Base-by-base conservation (phyloP, 2,329 filamentous ascomycete genomes). In the Cordyceps javanica region DNA sequence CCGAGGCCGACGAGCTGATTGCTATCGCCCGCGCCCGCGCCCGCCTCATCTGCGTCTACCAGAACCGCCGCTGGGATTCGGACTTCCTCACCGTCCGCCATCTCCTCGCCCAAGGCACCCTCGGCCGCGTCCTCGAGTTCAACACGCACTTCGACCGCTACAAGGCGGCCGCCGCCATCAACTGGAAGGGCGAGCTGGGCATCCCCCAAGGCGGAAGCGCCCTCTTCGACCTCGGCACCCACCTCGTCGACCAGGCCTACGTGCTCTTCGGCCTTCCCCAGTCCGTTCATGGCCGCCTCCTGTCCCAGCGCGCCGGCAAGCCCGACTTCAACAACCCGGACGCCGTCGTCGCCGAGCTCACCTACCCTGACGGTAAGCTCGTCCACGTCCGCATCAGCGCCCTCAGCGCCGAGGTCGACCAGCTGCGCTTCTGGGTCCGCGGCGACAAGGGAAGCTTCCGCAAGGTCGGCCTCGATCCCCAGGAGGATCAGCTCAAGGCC, bases 101-200 rank as follows among this genome's bases (percentile, higher is more conserved):
- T 63, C 77, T 92, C 26, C 66, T 91, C 36, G 71, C 73, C 13
- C 77, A 81, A 30, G 82, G 78, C 38, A 75, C 75, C 0, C 75
- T 93, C 4, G 90, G 89, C 55, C 80, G 88, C n/a, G 73, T 92
- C 39, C 80, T 88, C 55, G 89, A 93, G 72, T 90, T 88, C 66
- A 83, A 91, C 70, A 88, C 87, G 23, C 89, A 92, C 73, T 92
- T 92, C 67, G 90, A 93, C 70, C 83, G 89, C 19, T 86, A 88
- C 73, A 82, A 85, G 19, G 77, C 86, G 14, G 76, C 78, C 30
- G 75, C 79, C 39, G 81, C 84, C 25, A 68, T 76, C 58, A 78
- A 74, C 51, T 93, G 89, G 89, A 91, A 91, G 76, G 81, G 78
- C 39, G 70, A 69, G 14, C 75, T 88, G 55, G 72, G 77, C 30